Evolutionary conservation across 1,139 yeast genomes (phyloP), one percentile per base, ranked within the genome.

Genomic region (Saccharomycopsis crataegensis): DNA sequence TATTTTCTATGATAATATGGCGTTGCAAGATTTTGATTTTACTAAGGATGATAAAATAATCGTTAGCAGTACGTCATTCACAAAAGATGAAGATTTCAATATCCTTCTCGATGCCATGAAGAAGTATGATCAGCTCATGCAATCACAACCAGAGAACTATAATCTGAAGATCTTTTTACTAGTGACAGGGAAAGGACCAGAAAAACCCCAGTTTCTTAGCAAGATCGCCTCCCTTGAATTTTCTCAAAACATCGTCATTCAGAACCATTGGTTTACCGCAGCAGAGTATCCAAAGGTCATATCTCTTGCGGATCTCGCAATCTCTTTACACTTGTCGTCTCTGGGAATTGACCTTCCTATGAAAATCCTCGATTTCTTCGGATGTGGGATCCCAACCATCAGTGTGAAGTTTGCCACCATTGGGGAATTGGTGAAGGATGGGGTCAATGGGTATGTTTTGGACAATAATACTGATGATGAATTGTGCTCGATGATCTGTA

Each of bases 301-400:
- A 41, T 83, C 85, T 3, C 70, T 81, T 7, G 95, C 96, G 4
- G 97, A 93, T 65, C 64, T 91, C 38, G 98, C 97, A 4, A 77
- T 94, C 1, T 93, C 98, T 0, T 72, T 94, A 56, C 99, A 94
- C 67, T 79, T 85, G 4, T 90, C 98, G 0, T 86, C 96, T 42
- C 86, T 96, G 53, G 99, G 99, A 0, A 75, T 88, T 57, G 99
- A 94, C 64, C 73, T 94, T 56, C 99, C 99, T 0, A 94, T 94
- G 99, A 94, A 94, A 67, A 87, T 93, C 44, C 85, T 93, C 8
- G 99, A 93, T 64, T 83, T 93, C 78, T 91, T 91, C 73, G 99
- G 99, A 0, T 88, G 95, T 59, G 99, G 99, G 0, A 73, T 93
- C 7, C 99, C 99, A 1, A 98, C 90, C 0, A 73, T 91, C 2